Evolutionary conservation across 2,329 filamentous ascomycete species (phyloP).

Genomic region (Herpotrichia juniperi): DNA sequence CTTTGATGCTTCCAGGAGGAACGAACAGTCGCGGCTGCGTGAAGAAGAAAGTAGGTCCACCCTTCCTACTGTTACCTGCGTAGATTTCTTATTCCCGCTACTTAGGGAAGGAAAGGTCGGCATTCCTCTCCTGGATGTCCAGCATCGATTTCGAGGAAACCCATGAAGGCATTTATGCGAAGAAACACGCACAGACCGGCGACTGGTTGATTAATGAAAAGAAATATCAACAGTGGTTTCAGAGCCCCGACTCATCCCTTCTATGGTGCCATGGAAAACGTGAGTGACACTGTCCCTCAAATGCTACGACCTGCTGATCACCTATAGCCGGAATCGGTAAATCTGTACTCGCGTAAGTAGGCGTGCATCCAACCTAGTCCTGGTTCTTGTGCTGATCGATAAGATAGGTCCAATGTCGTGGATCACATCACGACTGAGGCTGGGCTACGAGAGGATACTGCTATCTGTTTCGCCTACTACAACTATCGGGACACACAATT

Average conservation of each 20-base stretch:
- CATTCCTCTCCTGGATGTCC: background rate
- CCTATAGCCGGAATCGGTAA: background rate
- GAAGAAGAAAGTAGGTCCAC: background rate
- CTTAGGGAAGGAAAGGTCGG: background rate
- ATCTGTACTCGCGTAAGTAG: slow-evolving; percentile 9
- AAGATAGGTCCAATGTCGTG: slow-evolving; percentile 24
- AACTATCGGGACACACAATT: slow-evolving; percentile 19
- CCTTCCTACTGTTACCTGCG: background rate
- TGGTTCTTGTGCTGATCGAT: background rate
- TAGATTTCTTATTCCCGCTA: background rate
- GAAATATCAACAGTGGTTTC: background rate
- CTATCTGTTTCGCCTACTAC: slow-evolving; percentile 27
- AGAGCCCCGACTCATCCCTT: background rate
- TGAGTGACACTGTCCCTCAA: background rate
- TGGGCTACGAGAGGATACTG: slow-evolving; percentile 14
- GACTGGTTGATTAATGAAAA: background rate
- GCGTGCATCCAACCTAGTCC: slow-evolving; percentile 11
- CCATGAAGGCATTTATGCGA: background rate
- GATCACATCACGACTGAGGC: slow-evolving; percentile 20
- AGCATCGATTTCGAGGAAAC: background rate
- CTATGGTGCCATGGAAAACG: background rate
- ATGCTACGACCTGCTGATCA: background rate
- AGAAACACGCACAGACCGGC: background rate
- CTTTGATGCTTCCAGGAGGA: background rate
- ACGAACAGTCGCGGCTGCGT: background rate